These are phyloP conservation scores for Cicer cuneatum DNA, from an alignment of 306 rosid genomes.

Conservation along the genomic window DNA sequence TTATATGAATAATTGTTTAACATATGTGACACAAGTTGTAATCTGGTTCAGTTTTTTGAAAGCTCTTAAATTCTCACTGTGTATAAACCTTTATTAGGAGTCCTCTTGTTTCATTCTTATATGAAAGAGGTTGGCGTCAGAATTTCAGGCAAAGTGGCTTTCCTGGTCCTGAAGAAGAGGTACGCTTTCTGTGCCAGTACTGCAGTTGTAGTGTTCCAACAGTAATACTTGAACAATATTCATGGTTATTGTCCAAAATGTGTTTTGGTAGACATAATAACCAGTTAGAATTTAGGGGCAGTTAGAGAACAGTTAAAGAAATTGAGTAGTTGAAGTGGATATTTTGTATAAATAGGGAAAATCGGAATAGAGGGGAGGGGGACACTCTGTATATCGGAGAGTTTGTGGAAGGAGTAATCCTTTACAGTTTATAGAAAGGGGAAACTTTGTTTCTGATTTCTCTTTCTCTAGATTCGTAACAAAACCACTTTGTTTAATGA, in stretches of 20 bases:
- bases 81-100: constrained; percentile 58
- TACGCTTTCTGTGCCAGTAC: constrained; percentile 38
- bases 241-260: not conserved
- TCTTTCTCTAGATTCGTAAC: not conserved
- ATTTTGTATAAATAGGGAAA: not conserved
- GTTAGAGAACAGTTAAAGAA: not conserved
- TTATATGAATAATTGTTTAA: constrained; percentile 12
- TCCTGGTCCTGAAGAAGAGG: constrained; percentile 98
- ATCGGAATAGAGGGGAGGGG: not conserved
- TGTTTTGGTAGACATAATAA: constrained; percentile 16
- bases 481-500: not conserved
- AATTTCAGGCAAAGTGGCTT: constrained; percentile 84
- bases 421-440: not conserved
- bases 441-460: not conserved
- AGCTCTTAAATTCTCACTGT: constrained; percentile 43
- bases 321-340: not conserved
- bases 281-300: not conserved
- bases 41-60: constrained; percentile 35
- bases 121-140: constrained; percentile 99
- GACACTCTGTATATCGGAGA: not conserved
- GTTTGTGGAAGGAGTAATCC: not conserved
- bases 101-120: constrained; percentile 93
- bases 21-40: constrained; percentile 11
- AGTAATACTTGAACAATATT: not conserved
- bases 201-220: constrained; percentile 1